Evolutionary conservation across 805 yeast genomes (phyloP), one percentile per base, ranked within the genome.

Genomic region (Vanderwaltozyma yarrowii): DNA sequence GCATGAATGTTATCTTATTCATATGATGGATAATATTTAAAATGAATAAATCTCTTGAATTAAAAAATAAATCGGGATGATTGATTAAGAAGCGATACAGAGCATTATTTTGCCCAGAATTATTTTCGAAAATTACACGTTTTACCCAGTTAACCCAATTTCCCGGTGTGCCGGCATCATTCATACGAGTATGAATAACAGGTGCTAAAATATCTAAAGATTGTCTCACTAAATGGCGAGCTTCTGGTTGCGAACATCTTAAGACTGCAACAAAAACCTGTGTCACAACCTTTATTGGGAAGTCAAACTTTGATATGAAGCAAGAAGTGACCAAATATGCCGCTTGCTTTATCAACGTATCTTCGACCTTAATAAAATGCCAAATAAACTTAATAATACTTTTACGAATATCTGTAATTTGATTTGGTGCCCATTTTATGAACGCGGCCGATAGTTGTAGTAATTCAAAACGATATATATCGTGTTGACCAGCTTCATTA

Each of bases 131-230:
- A 12, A 92, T 67, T 2, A 89, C 92, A 37, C 96, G 71, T 46
- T 96, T 77, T 0, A 96, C 95, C 88, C 95, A 87, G 47, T 84
- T 88, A 36, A 92, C 73, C 97, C 97, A 92, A 42, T 73, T 66
- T 1, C 62, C 58, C 0, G 67, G 61, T 0, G 66, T 58, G 0
- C 76, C 84, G 7, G 64, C 65, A 17, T 67, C 66, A 1, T 66
- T 66, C 61, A 82, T 72, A 37, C 94, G 67, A 39, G 70, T 69
- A 2, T 83, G 77, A 69, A 89, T 70, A 0, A 82, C 92, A 0
- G 96, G 95, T 0, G 96, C 96, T 15, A 92, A 64, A 4, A 83
- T 65, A 51, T 88, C 95, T 27, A 94, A 66, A 0, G 96, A 94
- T 52, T 86, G 94, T 54, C 79, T 76, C 0, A 88, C 95, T 52